Evolutionary conservation across 257 asterid species (phyloP).

Genomic region (Euphrasia confusa): DNA sequence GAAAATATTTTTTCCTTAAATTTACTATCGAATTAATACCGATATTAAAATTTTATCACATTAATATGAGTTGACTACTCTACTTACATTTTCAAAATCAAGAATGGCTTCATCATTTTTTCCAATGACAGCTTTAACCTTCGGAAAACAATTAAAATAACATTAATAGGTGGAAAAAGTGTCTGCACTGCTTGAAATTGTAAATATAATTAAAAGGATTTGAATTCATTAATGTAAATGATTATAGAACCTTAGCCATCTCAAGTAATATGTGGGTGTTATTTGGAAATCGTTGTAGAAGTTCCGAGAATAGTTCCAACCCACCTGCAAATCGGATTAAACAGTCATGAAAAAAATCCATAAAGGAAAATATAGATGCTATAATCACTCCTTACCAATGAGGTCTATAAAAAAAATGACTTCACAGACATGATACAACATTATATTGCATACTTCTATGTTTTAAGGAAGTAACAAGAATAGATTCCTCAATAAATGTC

Average conservation of each 20-base stretch:
- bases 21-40: neutral
- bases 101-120: conserved; percentile 87
- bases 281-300: conserved; percentile 90
- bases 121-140: conserved; percentile 89
- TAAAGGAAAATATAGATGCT: neutral
- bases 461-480: conserved; percentile 12
- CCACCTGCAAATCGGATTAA: conserved; percentile 59
- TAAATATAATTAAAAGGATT: conserved; percentile 15
- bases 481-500: conserved; percentile 4
- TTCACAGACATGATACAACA: conserved; percentile 5
- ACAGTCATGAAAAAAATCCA: conserved; percentile 6
- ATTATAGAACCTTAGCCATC: conserved; percentile 84
- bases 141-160: conserved; percentile 24
- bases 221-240: conserved; percentile 10
- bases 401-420: conserved; percentile 16
- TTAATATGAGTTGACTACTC: conserved; percentile 13
- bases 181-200: neutral
- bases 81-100: conserved; percentile 79
- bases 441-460: conserved; percentile 5
- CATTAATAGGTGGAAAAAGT: conserved; percentile 19
- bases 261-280: conserved; percentile 82
- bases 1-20: conserved; percentile 27
- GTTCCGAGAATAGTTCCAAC: conserved; percentile 78
- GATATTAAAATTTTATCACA: conserved; percentile 12
- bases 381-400: conserved; percentile 18